A percentile compares a stretch with the other conserved stretches of the same genome.
Conservation (phyloP, 805 yeast genomes). For the Saccharomycopsis lassenensis region DNA sequence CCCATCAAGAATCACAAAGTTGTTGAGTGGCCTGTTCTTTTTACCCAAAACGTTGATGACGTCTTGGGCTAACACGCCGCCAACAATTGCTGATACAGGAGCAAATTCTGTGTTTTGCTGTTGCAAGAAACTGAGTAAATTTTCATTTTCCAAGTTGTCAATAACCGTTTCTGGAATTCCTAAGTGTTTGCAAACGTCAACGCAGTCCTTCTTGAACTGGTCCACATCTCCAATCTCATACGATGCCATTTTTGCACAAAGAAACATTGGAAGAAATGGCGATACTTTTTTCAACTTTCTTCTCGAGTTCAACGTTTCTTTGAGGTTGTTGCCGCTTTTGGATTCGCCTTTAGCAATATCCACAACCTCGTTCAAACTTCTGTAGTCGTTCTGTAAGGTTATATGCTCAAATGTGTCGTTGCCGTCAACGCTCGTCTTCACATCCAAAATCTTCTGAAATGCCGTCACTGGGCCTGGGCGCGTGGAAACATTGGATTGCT, state of each 20-base stretch:
- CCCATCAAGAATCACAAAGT: conserved; percentile 70
- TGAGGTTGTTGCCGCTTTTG: conserved; percentile 14
- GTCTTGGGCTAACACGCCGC: conserved; percentile 87
- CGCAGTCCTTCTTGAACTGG: conserved; percentile 24
- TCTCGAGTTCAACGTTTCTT: conserved; percentile 21
- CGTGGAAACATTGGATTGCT: conserved; percentile 38
- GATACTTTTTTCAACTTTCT: conserved; percentile 38
- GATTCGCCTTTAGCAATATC: conserved; percentile 19
- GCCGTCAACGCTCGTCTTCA: conserved; percentile 20
- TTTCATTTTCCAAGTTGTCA: conserved; percentile 28
- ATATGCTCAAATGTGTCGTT: conserved; percentile 16
- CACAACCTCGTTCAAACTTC: conserved; percentile 12
- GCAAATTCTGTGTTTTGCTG: conserved; percentile 57
- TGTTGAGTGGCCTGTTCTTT: conserved; percentile 73
- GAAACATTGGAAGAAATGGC: conserved; percentile 46
- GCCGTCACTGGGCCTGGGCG: conserved; percentile 31
- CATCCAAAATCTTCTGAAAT: conserved; percentile 22
- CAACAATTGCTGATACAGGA: conserved; percentile 79
- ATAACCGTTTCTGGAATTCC: conserved; percentile 37
- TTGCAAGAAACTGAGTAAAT: conserved; percentile 28
- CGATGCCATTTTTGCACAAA: too few species aligned
- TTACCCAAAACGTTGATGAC: conserved; percentile 71
- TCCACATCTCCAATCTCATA: conserved; percentile 27
- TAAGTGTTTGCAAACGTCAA: conserved; percentile 27
- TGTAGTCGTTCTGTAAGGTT: conserved; percentile 8